Evolutionary conservation across 2,329 filamentous ascomycete species (phyloP).

Genomic region (Thielaviopsis musarum): DNA sequence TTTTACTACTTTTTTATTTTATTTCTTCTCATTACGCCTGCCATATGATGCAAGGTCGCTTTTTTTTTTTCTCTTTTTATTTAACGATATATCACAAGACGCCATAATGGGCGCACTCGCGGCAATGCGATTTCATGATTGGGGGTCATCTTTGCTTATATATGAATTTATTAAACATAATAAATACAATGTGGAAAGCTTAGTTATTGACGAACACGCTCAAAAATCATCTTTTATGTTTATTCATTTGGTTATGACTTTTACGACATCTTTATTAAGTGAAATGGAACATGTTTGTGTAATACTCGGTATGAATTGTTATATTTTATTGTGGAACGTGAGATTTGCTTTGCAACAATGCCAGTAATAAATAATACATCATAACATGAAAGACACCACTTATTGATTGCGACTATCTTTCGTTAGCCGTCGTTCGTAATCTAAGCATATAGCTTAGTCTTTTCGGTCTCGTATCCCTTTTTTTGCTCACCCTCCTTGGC

Average conservation of each 20-base stretch:
- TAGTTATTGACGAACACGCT: not conserved
- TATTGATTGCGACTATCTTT: not conserved
- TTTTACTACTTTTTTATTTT: not conserved
- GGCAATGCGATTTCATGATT: not conserved
- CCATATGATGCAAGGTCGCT: not conserved
- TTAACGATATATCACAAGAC: slow-evolving; percentile 5
- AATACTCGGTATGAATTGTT: not conserved
- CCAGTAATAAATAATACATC: not conserved
- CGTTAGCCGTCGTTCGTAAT: no score
- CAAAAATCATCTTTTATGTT: not conserved
- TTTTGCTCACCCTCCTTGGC: slow-evolving; percentile 4
- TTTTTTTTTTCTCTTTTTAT: not conserved
- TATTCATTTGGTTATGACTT: not conserved
- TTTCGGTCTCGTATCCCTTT: not conserved
- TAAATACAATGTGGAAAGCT: not conserved
- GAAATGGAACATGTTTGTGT: not conserved
- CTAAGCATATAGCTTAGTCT: not conserved
- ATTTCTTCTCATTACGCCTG: not conserved
- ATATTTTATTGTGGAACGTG: not conserved
- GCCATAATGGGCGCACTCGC: not conserved
- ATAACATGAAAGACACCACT: not conserved
- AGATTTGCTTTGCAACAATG: not conserved
- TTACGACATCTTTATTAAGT: not conserved
- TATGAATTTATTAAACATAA: not conserved
- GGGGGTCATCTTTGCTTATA: not conserved